Conservation (phyloP, 2,329 filamentous ascomycete genomes). For the Chrysosporium keratinophilum region DNA sequence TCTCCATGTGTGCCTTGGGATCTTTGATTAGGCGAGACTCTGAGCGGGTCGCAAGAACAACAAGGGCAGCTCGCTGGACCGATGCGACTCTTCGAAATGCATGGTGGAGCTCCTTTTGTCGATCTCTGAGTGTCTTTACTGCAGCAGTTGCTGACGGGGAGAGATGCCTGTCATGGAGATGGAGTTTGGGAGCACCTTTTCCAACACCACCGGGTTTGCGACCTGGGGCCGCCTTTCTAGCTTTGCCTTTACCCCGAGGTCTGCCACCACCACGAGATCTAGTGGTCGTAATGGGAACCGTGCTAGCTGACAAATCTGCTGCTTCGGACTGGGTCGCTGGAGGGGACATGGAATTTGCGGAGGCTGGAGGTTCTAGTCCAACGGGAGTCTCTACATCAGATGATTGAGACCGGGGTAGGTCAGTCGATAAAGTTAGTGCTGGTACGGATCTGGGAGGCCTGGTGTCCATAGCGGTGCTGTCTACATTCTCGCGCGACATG, state of each 20-base stretch:
- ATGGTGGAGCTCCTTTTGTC: slow-evolving; percentile 35
- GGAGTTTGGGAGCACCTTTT: slow-evolving; percentile 12
- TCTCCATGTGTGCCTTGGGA: slow-evolving; percentile 32
- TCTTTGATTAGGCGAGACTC: slow-evolving; percentile 32
- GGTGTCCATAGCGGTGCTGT: neutral
- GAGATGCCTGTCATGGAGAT: slow-evolving; percentile 23
- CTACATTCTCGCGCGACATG: neutral
- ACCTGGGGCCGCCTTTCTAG: slow-evolving; percentile 20
- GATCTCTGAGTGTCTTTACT: slow-evolving; percentile 31
- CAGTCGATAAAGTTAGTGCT: slow-evolving; percentile 3
- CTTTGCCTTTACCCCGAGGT: slow-evolving; percentile 25
- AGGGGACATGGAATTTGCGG: slow-evolving; percentile 12
- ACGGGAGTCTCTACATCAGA: slow-evolving; percentile 10
- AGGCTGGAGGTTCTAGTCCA: neutral
- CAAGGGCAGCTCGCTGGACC: slow-evolving; percentile 33
- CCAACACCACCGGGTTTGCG: slow-evolving; percentile 23
- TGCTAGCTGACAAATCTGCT: slow-evolving; percentile 14
- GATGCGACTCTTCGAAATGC: slow-evolving; percentile 34
- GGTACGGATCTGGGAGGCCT: slow-evolving; percentile 4
- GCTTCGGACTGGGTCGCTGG: slow-evolving; percentile 12
- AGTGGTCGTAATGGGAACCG: slow-evolving; percentile 14
- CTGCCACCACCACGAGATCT: slow-evolving; percentile 23
- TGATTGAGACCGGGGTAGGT: neutral
- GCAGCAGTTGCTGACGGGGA: slow-evolving; percentile 30
- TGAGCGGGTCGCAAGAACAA: slow-evolving; percentile 31